Evolutionary conservation across 208 protist genomes (phyloP), one percentile per base, ranked within the genome.

Genomic region (Acanthamoeba healyi): DNA sequence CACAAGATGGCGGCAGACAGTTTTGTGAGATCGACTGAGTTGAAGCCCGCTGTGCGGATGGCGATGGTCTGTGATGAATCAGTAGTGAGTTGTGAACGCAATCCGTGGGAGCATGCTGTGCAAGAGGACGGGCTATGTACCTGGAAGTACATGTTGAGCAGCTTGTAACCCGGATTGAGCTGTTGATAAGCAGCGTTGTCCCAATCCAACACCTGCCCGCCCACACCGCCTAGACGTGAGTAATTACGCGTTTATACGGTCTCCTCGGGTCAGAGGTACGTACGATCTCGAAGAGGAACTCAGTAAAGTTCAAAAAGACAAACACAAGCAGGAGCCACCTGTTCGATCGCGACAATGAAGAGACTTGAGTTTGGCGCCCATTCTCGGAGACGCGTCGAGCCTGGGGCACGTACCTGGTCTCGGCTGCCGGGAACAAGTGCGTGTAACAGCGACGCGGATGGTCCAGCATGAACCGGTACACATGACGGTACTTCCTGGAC

Each of bases 111-210:
- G 70, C 70, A 12, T n/a, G 19, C 29, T 26, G 58, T 0, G n/a
- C 3, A 14, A 65, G 26, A 34, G 15, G 58, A 9, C 1, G 58
- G 36, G 9, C 10, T 26, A 84, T 10, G 74, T 44, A 63, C 81
- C 81, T 89, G 81, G 15, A 89, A 89, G 34, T 89, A 89, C 81
- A 89, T 89, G 49, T 89, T 89, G n/a, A 65, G 0, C 0, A 89
- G 81, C 49, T 89, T 89, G n/a, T 89, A 36, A 12, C 49, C 49
- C 0, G 81, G 2, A 15, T 65, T 89, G 32, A 89, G 44, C n/a
- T 6, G 14, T 3, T 4, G 9, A 89, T 65, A 89, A n/a, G 81
- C 46, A 6, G 36, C 7, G 81, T 29, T 89, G 32, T 40, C 15
- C 81, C 81, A 89, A 65, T 89, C 81, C 34, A 89, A 9, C 9